phyloP scores from a whole-genome alignment of 148 eudicot species.

The Rhododendron ferrugineum region DNA sequence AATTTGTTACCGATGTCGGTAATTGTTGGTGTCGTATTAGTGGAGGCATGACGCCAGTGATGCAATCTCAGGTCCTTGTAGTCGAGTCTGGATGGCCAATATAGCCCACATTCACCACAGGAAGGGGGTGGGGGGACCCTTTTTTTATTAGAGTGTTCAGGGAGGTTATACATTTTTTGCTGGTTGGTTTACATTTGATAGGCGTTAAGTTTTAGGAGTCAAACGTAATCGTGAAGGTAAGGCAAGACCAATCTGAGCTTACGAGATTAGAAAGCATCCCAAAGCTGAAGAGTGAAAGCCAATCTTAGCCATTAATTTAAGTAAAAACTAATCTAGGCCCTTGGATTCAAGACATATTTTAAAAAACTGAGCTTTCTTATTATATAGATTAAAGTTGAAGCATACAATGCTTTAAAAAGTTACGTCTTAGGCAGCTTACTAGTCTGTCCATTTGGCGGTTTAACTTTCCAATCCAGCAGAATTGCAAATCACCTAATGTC shows the following conservation, averaged over 20 bases:
- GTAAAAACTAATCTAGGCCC: neutral
- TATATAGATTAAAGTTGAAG: neutral
- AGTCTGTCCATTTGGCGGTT: neutral
- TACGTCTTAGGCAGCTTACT: neutral
- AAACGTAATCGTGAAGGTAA: neutral
- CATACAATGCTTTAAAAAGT: neutral
- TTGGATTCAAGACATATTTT: neutral
- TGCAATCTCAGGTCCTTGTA: neutral
- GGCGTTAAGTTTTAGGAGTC: neutral
- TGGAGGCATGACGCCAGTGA: neutral
- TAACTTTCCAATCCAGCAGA: neutral
- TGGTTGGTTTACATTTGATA: neutral
- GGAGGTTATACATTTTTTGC: neutral
- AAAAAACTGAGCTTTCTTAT: neutral
- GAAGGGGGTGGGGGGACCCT: neutral
- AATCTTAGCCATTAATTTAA: neutral
- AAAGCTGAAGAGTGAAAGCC: neutral
- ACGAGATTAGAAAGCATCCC: neutral
- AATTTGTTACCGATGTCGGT: neutral
- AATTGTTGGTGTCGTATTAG: neutral
- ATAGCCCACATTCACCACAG: neutral
- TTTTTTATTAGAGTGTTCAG: neutral
- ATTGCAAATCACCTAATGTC: neutral
- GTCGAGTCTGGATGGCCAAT: neutral
- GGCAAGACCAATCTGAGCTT: neutral